Evolutionary conservation across 2,329 filamentous ascomycete genomes (phyloP).

Genomic region (Lecanosticta acicola): DNA sequence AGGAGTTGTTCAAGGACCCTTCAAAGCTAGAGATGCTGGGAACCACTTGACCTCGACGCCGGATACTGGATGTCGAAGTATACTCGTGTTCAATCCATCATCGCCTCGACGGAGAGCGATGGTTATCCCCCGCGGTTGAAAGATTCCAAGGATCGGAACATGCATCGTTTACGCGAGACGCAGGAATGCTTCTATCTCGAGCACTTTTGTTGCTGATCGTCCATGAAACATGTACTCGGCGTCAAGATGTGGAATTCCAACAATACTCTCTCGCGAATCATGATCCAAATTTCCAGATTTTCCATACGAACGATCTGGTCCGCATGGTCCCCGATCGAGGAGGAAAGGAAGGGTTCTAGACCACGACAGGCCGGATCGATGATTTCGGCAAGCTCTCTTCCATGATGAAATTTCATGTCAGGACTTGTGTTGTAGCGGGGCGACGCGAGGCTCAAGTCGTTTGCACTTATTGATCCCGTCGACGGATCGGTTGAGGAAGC

Average conservation of each 20-base stretch:
- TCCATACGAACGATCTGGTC: conserved; percentile 14
- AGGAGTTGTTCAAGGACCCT: conserved; percentile 3
- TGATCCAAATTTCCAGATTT: conserved; percentile 8
- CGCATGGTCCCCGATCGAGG: conserved; percentile 3
- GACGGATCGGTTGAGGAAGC: conserved; percentile 11
- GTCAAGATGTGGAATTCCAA: conserved; percentile 5
- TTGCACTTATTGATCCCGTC: conserved; percentile 13
- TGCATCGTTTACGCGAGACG: conserved; percentile 9
- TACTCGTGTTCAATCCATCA: conserved; percentile 12
- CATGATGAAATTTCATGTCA: conserved; percentile 16
- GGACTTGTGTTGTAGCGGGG: conserved; percentile 11
- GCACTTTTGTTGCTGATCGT: conserved; percentile 10
- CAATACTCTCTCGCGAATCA: conserved; percentile 5
- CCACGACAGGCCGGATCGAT: conserved; percentile 10
- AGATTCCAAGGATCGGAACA: conserved; percentile 12
- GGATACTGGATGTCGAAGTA: conserved; percentile 11
- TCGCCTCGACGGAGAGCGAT: conserved; percentile 13
- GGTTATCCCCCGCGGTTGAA: conserved; percentile 10
- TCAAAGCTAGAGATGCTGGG: conserved; percentile 2
- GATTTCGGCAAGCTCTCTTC: conserved; percentile 16
- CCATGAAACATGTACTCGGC: conserved; percentile 12
- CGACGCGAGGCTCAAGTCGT: conserved; percentile 4
- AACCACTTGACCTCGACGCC: conserved; percentile 10
- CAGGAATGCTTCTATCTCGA: conserved; percentile 8
- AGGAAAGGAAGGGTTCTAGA: conserved; percentile 7